Evolutionary conservation across 495 filamentous ascomycete species (phyloP), one percentile per base, ranked within the genome.

Genomic region (Daldinia grandis): DNA sequence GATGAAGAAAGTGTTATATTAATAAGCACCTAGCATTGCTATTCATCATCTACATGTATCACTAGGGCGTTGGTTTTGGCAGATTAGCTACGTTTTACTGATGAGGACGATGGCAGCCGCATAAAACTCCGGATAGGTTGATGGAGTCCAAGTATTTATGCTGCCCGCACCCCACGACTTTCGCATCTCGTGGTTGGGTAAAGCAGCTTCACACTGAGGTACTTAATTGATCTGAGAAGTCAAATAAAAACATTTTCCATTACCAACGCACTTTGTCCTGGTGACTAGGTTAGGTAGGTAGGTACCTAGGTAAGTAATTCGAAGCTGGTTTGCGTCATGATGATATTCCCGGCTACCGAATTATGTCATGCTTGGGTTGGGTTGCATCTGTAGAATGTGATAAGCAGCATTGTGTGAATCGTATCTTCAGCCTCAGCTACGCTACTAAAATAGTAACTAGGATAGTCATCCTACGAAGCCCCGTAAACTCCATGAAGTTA

Each of bases 1-100:
- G 81, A 38, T 81, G 54, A 66, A 56, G 25, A 10, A 31, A 35
- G 9, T 28, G 24, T 27, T 1, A 58, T 28, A n/a, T 27, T 1
- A 58, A 30, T 28, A 5, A 1, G 4, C 33, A 17, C 25, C 28
- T n/a, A n/a, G n/a, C n/a, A n/a, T 51, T 19, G 24, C 25, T 50
- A 61, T 47, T 25, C 31, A 31, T 21, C 17, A 31, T 21, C 17
- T 33, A 35, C 28, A 58, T 66, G 56, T 63, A 64, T 42, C 35
- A 67, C 25, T 56, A 62, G n/a, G 58, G 70, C 42, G 70, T 69
- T 65, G 21, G 33, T 35, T 35, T 64, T 35, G 25, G 56, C 33
- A 53, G 17, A 58, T 19, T 56, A 56, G 63, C 5, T 67, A 54
- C 37, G 51, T 64, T 60, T 44, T 25, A 56, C 25, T 19, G 12